These are phyloP conservation scores for Massospora cicadina DNA, from an alignment of 371 early-diverging fungal species.

Conservation along the genomic window DNA sequence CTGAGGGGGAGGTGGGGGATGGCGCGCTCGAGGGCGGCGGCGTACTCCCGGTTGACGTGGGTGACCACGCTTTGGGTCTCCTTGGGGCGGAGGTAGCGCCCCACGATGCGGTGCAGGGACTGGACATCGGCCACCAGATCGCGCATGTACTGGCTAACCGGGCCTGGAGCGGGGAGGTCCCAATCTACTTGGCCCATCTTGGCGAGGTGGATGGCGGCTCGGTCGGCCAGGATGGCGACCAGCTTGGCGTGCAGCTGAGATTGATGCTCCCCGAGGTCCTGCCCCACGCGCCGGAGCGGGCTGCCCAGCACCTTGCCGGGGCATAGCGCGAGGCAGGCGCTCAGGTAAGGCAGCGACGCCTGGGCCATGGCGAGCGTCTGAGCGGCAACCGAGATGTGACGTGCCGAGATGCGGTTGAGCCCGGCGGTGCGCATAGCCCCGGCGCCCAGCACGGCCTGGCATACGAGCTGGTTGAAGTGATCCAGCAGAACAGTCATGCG, in stretches of 20 bases:
- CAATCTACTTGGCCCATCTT: neutral
- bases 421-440: neutral
- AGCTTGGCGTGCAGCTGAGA: neutral
- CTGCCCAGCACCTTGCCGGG: neutral
- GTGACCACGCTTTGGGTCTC: neutral
- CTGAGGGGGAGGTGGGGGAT: neutral
- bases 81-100: neutral
- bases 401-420: neutral
- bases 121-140: neutral
- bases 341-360: neutral
- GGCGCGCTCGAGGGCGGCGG: neutral
- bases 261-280: neutral
- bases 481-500: neutral
- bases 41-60: neutral
- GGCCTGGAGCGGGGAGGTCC: neutral
- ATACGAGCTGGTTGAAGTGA: neutral
- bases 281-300: neutral
- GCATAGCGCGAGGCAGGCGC: neutral
- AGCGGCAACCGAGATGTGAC: neutral
- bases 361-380: neutral
- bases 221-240: neutral
- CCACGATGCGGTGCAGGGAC: neutral
- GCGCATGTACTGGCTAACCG: neutral
- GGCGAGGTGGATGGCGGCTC: neutral
- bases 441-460: neutral